phyloP scores from a whole-genome alignment of 306 rosid species.

The Lotus japonicus region DNA sequence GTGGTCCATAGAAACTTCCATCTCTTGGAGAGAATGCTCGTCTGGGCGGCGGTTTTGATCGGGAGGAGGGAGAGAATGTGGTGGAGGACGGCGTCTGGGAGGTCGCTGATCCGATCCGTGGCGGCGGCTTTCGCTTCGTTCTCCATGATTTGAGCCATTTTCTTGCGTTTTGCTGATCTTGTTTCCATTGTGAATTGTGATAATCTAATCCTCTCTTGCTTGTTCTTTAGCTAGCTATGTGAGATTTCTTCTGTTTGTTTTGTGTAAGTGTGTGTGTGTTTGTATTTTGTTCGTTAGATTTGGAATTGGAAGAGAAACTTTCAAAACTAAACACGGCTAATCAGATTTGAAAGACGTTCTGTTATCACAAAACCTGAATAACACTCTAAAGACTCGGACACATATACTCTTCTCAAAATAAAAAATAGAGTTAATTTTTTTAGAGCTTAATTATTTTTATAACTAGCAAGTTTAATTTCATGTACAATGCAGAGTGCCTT shows the following conservation, averaged over 20 bases:
- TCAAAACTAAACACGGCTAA: constrained; percentile 34
- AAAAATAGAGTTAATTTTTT: not conserved
- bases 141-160: constrained; percentile 2
- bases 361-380: constrained; percentile 3
- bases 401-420: not conserved
- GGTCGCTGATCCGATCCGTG: constrained; percentile 57
- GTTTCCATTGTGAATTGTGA: constrained; percentile 56
- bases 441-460: too few relatives aligned
- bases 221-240: not conserved
- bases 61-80: constrained; percentile 57
- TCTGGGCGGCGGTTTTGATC: constrained; percentile 53
- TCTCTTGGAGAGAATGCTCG: constrained; percentile 55
- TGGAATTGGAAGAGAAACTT: constrained; percentile 49
- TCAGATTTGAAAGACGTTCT: constrained; percentile 3
- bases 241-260: too few relatives aligned
- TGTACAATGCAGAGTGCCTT: too few relatives aligned
- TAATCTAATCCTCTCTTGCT: not conserved
- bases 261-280: too few relatives aligned
- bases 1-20: constrained; percentile 65
- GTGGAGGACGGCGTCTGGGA: constrained; percentile 69
- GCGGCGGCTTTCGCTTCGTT: not conserved
- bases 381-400: constrained; percentile 27
- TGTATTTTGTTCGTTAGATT: constrained; percentile 15
- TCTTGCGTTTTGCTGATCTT: constrained; percentile 49
- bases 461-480: too few relatives aligned